Evolutionary conservation across 2,329 filamentous ascomycete genomes (phyloP).

Genomic region (Cadophora sp.): DNA sequence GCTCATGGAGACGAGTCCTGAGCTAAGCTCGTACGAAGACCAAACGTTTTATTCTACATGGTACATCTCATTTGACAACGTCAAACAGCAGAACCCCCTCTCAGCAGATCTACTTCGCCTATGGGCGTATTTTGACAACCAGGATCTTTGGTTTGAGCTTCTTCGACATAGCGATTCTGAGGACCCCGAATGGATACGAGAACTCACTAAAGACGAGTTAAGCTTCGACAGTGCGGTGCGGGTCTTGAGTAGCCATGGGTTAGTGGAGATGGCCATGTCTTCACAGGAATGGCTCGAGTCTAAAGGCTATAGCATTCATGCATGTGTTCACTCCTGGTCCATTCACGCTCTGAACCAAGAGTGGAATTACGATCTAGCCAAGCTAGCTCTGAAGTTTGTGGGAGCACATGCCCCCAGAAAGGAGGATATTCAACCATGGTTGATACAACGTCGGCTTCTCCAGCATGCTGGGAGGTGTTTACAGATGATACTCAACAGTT

Average conservation of each 20-base stretch:
- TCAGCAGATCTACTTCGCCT: slow-evolving; percentile 22
- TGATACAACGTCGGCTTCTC: slow-evolving; percentile 3
- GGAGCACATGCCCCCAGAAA: slow-evolving; percentile 11
- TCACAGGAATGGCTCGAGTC: slow-evolving; percentile 20
- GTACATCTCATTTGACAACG: slow-evolving; percentile 21
- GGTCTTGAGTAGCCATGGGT: slow-evolving; percentile 17
- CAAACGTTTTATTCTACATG: slow-evolving; percentile 22
- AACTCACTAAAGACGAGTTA: slow-evolving; percentile 23
- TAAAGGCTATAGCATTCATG: slow-evolving; percentile 23
- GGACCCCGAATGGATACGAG: slow-evolving; percentile 18
- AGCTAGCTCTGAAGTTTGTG: slow-evolving; percentile 21
- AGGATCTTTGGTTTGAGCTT: slow-evolving; percentile 27
- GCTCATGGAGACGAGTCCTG: slow-evolving; percentile 16
- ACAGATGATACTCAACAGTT: slow-evolving; percentile 21
- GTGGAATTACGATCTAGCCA: slow-evolving; percentile 21
- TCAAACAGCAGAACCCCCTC: slow-evolving; percentile 14
- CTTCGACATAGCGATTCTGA: slow-evolving; percentile 19
- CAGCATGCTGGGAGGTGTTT: not conserved
- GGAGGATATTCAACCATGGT: slow-evolving; percentile 5
- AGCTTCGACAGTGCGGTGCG: slow-evolving; percentile 18
- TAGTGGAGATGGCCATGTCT: slow-evolving; percentile 17
- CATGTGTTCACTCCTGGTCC: slow-evolving; percentile 20
- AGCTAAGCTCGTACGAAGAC: slow-evolving; percentile 22
- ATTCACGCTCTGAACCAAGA: slow-evolving; percentile 24
- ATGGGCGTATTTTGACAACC: slow-evolving; percentile 24